Base-by-base conservation (phyloP, 495 filamentous ascomycete species). In the Penicillium canariense region DNA sequence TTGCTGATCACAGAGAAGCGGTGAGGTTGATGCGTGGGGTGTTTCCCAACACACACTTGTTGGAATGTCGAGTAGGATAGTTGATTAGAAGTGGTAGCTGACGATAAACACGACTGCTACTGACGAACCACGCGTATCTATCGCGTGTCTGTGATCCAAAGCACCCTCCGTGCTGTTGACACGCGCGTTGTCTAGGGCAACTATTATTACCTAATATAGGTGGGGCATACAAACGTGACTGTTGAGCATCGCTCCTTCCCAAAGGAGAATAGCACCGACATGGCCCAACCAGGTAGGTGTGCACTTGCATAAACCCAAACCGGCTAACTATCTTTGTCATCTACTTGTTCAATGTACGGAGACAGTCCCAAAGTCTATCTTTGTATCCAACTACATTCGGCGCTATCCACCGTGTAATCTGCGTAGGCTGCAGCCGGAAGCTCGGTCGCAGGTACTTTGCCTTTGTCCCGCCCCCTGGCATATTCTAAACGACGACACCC, bases 181-280 rank as follows among this genome's bases (percentile, higher is more conserved):
- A 39, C 14, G 46, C 43, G 27, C 50, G 58, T 64, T 56, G 61
- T 58, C 61, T 17, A 40, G 61, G 61, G 58, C 61, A 64, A 64
- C 61, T 54, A 12, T 36, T 17, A 8, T 62, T 62, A 62, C 23
- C 17, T 62, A 23, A 62, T 45, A 39, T 15, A 5, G 12, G 30
- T 20, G 54, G 50, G 54, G 50, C 5, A 17, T 7, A 2, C 7
- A 12, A 35, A 56, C 36, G 58, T 61, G 48, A 61, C 15, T 7
- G 2, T 30, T 23, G 12, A 17, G 20, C 17, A 35, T 14, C 18
- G n/a, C 38, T 17, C 31, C 23, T 51, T 25, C 56, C 20, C 43
- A 26, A 51, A 47, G 6, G 12, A 25, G 35, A 48, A 48, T 36
- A 14, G 36, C 14, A 10, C n/a, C 36, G 18, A 39, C 22, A 9